Conservation (phyloP, 1,139 yeast genomes). For the Suhomyces bribrorum region DNA sequence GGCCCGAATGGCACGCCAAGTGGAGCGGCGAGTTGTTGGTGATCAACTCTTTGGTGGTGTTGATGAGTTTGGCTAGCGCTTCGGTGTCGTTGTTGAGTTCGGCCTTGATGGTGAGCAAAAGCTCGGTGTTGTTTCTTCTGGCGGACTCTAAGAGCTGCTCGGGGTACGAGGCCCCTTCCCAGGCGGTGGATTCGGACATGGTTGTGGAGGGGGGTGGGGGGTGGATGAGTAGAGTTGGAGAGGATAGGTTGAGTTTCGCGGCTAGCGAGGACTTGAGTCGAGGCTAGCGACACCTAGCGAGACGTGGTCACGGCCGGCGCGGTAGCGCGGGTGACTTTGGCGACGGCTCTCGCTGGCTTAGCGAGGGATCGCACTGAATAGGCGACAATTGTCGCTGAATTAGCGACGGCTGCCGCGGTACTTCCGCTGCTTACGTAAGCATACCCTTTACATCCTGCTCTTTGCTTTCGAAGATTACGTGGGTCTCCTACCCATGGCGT, state of each 20-base stretch:
- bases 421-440: too few species aligned
- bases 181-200: slow-evolving; percentile 41
- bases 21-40: slow-evolving; percentile 84
- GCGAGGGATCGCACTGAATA: too few species aligned
- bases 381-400: too few species aligned
- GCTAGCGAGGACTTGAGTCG: too few species aligned
- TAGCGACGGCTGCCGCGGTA: too few species aligned
- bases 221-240: neutral
- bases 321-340: too few species aligned
- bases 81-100: slow-evolving; percentile 46
- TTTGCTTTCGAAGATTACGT: too few species aligned
- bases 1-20: slow-evolving; percentile 76
- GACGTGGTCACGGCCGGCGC: too few species aligned
- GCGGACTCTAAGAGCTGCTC: slow-evolving; percentile 88
- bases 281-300: too few species aligned
- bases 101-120: slow-evolving; percentile 58
- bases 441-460: too few species aligned
- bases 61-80: slow-evolving; percentile 61
- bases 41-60: slow-evolving; percentile 67
- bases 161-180: slow-evolving; percentile 67
- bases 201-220: neutral
- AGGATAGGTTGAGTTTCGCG: neutral
- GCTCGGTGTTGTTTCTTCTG: slow-evolving; percentile 83
- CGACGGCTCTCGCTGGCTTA: too few species aligned
- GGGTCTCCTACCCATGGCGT: too few species aligned